phyloP scores from a whole-genome alignment of 768 basidiomycete species.

The Collybia sp. region DNA sequence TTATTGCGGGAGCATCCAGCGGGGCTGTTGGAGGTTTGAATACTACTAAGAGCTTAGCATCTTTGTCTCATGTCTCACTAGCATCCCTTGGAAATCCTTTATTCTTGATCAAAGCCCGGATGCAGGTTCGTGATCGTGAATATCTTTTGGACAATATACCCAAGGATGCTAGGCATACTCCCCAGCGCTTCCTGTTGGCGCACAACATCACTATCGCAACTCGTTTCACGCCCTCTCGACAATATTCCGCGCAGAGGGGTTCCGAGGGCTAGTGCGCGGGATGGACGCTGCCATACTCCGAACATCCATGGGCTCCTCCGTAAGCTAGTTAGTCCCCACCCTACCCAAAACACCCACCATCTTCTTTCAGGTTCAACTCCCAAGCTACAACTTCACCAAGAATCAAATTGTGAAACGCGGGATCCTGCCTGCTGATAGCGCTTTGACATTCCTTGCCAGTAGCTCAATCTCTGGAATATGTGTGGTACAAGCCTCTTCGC shows the following conservation, averaged over 20 bases:
- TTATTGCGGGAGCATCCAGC: conserved; percentile 84
- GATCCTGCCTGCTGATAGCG: conserved; percentile 69
- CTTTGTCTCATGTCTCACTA: conserved; percentile 17
- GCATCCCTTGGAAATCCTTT: conserved; percentile 83
- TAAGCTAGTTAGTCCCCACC: conserved; percentile 17
- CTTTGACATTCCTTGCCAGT: conserved; percentile 85
- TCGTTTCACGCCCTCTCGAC: conserved; percentile 77
- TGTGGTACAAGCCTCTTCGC: conserved; percentile 53
- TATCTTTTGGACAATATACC: conserved; percentile 1
- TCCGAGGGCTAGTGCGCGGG: conserved; percentile 81
- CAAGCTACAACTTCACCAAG: conserved; percentile 94
- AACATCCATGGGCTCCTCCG: conserved; percentile 93
- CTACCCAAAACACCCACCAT: background rate
- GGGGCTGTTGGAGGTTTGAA: conserved; percentile 83
- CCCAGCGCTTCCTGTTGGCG: conserved; percentile 87
- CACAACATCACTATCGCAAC: conserved; percentile 88
- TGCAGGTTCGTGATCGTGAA: conserved; percentile 58
- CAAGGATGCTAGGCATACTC: conserved; percentile 72
- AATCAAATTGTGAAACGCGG: conserved; percentile 64
- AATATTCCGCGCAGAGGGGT: conserved; percentile 74
- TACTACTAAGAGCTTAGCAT: background rate
- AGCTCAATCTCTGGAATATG: conserved; percentile 88
- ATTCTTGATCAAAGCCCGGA: conserved; percentile 95
- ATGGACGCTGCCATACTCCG: conserved; percentile 91
- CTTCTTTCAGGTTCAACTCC: conserved; percentile 76